A percentile compares a stretch with the other conserved stretches of the same genome.
Conservation (phyloP, 208 protist genomes). For the Trypanosoma platydactyli region DNA sequence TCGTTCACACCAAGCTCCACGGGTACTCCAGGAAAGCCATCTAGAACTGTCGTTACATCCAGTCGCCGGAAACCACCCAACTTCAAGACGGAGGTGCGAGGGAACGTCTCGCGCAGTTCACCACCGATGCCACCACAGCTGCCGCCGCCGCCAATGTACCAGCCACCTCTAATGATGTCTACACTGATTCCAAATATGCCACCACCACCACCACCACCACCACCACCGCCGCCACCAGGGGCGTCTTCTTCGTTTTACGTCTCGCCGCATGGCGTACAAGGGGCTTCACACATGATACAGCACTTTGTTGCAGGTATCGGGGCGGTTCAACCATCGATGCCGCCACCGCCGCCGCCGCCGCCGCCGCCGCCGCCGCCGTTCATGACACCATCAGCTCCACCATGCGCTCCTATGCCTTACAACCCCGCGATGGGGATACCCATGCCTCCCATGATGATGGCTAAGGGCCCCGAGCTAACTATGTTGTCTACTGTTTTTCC, state of each 20-base stretch:
- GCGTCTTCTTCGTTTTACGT: neutral
- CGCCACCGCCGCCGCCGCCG: slow-evolving; percentile 9
- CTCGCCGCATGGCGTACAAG: neutral
- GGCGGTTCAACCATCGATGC: slow-evolving; percentile 5
- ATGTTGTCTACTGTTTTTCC: slow-evolving; percentile 21
- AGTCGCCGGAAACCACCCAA: neutral
- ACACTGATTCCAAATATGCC: slow-evolving; percentile 12
- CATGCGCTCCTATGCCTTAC: slow-evolving; percentile 5
- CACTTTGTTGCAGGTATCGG: slow-evolving; percentile 7
- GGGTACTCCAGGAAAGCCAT: neutral
- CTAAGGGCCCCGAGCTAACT: slow-evolving; percentile 27
- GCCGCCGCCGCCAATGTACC: slow-evolving; percentile 16
- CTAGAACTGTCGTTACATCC: neutral
- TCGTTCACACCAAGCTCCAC: slow-evolving; percentile 39
- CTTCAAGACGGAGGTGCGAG: slow-evolving; percentile 1
- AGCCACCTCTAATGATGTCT: slow-evolving; percentile 33
- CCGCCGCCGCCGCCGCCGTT: slow-evolving; percentile 11
- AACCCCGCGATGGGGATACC: slow-evolving; percentile 14
- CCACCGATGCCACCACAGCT: neutral
- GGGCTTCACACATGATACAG: neutral
- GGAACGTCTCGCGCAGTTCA: neutral
- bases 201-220: slow-evolving; percentile 24
- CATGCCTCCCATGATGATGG: slow-evolving; percentile 36
- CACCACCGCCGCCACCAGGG: slow-evolving; percentile 9
- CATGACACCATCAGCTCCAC: slow-evolving; percentile 1